A percentile compares a stretch with the other conserved stretches of the same genome.
Evolutionary conservation across 2,329 filamentous ascomycete species (phyloP).

Genomic region (Paecilomyces dactylethromorphus): DNA sequence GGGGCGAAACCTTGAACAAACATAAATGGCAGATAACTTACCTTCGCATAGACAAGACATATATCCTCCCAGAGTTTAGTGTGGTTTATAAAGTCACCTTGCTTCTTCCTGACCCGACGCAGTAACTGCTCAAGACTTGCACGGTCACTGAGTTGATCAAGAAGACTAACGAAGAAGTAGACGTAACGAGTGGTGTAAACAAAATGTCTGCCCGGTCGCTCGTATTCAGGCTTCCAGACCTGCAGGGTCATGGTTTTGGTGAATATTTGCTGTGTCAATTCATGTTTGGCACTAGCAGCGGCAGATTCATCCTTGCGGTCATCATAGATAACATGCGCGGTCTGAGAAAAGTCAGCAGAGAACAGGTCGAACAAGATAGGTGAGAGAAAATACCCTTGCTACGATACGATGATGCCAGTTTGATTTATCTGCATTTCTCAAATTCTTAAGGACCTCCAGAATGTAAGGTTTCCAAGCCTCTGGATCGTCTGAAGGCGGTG

Average conservation of each 20-base stretch:
- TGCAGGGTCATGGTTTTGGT: slow-evolving; percentile 94
- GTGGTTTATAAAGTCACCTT: slow-evolving; percentile 65
- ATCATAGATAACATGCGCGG: slow-evolving; percentile 57
- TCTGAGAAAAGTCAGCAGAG: slow-evolving; percentile 33
- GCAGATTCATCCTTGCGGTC: slow-evolving; percentile 46
- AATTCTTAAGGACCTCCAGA: slow-evolving; percentile 50
- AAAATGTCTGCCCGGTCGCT: slow-evolving; percentile 77
- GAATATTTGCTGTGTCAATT: slow-evolving; percentile 77
- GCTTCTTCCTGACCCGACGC: slow-evolving; percentile 72
- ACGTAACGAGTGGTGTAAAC: slow-evolving; percentile 87
- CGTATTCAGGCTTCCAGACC: slow-evolving; percentile 89
- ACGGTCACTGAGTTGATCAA: slow-evolving; percentile 69
- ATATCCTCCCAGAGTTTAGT: slow-evolving; percentile 57
- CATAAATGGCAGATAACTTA: slow-evolving; percentile 14
- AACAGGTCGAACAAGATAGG: not conserved
- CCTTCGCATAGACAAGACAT: slow-evolving; percentile 51
- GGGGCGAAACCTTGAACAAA: slow-evolving; percentile 14
- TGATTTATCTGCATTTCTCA: slow-evolving; percentile 71
- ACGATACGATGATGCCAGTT: slow-evolving; percentile 95
- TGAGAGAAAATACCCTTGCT: slow-evolving; percentile 54
- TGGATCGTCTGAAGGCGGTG: slow-evolving; percentile 38
- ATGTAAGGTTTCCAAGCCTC: slow-evolving; percentile 57
- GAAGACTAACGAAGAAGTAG: slow-evolving; percentile 68
- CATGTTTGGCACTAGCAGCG: slow-evolving; percentile 61
- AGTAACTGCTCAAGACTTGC: slow-evolving; percentile 70